These are phyloP conservation scores for Panaeolus papilionaceus DNA, from an alignment of 768 basidiomycete species.

Conservation along the genomic window DNA sequence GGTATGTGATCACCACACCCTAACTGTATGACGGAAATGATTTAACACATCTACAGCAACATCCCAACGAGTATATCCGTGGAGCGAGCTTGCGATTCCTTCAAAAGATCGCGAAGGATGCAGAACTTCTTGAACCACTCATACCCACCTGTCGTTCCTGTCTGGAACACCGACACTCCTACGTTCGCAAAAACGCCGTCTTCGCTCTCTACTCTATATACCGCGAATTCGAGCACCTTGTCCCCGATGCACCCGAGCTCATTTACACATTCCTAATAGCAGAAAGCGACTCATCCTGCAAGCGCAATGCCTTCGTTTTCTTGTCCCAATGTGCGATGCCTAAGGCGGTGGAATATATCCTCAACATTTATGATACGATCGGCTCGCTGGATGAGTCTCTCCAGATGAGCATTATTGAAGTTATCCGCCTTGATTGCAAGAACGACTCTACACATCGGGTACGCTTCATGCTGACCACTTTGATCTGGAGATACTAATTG, in stretches of 20 bases:
- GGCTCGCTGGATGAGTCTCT: constrained; percentile 85
- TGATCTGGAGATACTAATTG: constrained; percentile 18
- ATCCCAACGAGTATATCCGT: constrained; percentile 99
- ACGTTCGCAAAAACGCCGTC: constrained; percentile 98
- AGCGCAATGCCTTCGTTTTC: constrained; percentile 97
- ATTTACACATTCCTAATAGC: constrained; percentile 96
- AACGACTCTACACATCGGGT: constrained; percentile 84
- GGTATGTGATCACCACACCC: constrained; percentile 50
- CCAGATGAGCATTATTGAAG: constrained; percentile 96
- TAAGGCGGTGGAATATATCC: constrained; percentile 91
- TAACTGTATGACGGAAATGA: constrained; percentile 17
- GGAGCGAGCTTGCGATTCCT: constrained; percentile 97
- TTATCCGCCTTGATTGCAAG: constrained; percentile 90
- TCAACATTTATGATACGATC: constrained; percentile 85
- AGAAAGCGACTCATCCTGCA: constrained; percentile 95
- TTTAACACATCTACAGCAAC: constrained; percentile 67
- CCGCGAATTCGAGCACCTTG: constrained; percentile 91
- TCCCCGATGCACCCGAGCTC: constrained; percentile 95
- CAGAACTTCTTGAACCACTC: constrained; percentile 94
- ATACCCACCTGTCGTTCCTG: constrained; percentile 93
- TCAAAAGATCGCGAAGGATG: constrained; percentile 92
- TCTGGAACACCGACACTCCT: constrained; percentile 96
- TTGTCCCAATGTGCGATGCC: constrained; percentile 86
- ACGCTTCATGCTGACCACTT: constrained; percentile 34
- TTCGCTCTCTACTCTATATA: constrained; percentile 96